Evolutionary conservation across 2,329 filamentous ascomycete genomes (phyloP).

Genomic region (Triangularia verruculosa): DNA sequence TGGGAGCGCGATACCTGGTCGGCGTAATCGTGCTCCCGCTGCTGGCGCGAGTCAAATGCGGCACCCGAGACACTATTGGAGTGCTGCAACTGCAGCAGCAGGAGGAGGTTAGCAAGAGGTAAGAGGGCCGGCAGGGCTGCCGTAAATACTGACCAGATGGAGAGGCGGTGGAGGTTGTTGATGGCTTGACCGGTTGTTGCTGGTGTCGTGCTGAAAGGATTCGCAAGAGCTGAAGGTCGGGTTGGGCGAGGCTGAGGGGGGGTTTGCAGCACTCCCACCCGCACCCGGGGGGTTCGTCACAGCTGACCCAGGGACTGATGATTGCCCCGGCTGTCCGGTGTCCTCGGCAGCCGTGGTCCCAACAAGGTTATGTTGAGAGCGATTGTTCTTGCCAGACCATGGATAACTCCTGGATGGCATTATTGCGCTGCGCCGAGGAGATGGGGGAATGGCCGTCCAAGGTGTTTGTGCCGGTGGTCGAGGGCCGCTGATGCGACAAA

Average conservation of each 20-base stretch:
- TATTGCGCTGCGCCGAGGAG: conserved; percentile 26
- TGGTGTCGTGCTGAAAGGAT: conserved; percentile 41
- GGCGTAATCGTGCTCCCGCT: conserved; percentile 41
- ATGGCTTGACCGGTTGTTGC: conserved; percentile 34
- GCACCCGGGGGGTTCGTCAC: conserved; percentile 19
- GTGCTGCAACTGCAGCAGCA: conserved; percentile 40
- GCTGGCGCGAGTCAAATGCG: conserved; percentile 26
- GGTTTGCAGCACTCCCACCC: conserved; percentile 31
- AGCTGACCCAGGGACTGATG: conserved; percentile 19
- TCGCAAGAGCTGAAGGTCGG: conserved; percentile 47
- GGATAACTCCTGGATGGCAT: conserved; percentile 49
- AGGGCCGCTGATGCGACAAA: not conserved
- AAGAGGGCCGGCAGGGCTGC: conserved; percentile 28
- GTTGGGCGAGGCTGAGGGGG: conserved; percentile 47
- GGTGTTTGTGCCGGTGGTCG: conserved; percentile 5
- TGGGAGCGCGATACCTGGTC: conserved; percentile 51
- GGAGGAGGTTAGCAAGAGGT: conserved; percentile 33
- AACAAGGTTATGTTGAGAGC: conserved; percentile 54
- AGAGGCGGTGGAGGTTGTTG: conserved; percentile 29
- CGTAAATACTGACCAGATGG: conserved; percentile 31
- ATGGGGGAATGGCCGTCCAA: not conserved
- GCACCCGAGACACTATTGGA: conserved; percentile 33
- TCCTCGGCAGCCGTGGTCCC: conserved; percentile 39
- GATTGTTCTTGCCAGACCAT: conserved; percentile 54
- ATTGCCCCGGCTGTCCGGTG: conserved; percentile 13